phyloP scores from a whole-genome alignment of 495 filamentous ascomycete genomes.

The Penicillium atrosanguineum region DNA sequence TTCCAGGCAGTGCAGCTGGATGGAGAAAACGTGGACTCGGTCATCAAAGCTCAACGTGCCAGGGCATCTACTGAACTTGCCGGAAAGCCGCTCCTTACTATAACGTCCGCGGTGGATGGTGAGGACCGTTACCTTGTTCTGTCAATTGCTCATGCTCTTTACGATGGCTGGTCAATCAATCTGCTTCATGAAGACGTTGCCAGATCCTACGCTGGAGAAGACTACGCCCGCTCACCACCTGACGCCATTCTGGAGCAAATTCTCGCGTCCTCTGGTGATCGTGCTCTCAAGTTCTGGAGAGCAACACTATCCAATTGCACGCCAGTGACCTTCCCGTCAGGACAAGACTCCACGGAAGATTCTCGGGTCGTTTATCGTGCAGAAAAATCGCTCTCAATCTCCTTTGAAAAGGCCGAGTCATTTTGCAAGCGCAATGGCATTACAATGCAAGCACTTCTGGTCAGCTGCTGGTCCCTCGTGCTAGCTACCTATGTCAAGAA shows the following conservation, averaged over 20 bases:
- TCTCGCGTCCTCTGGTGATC: constrained; percentile 21
- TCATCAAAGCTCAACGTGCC: constrained; percentile 26
- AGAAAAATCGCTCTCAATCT: constrained; percentile 30
- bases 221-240: constrained; percentile 15
- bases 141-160: constrained; percentile 76
- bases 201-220: constrained; percentile 28
- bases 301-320: constrained; percentile 29
- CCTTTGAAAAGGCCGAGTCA: constrained; percentile 38
- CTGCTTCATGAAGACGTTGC: constrained; percentile 63
- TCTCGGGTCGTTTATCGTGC: constrained; percentile 28
- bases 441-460: constrained; percentile 72
- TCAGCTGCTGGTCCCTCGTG: constrained; percentile 65
- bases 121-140: constrained; percentile 28
- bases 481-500: constrained; percentile 58
- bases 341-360: constrained; percentile 18
- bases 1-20: constrained; percentile 18
- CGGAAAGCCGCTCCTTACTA: constrained; percentile 14
- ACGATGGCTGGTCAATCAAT: constrained; percentile 78
- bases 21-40: constrained; percentile 16
- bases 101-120: constrained; percentile 16
- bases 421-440: constrained; percentile 57
- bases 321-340: constrained; percentile 16
- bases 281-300: constrained; percentile 38
- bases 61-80: constrained; percentile 9
- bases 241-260: constrained; percentile 34